Base-by-base conservation (phyloP, 441 rosid genomes). In the Populus hybrid region DNA sequence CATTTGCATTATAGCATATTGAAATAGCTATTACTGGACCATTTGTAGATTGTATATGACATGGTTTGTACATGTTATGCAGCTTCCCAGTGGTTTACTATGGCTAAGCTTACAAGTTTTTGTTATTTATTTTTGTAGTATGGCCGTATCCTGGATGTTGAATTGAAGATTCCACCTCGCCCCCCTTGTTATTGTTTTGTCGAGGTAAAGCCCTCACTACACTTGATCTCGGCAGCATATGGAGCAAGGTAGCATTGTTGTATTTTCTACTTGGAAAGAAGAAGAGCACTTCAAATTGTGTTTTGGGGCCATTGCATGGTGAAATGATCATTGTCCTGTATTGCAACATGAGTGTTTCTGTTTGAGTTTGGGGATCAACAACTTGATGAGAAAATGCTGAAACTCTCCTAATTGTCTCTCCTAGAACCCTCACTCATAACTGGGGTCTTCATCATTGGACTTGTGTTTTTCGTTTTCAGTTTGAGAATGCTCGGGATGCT, bases 131-230 rank as follows among this genome's bases (percentile, higher is more conserved):
- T 16, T 69, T 38, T 86, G 78, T 77, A 93, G 98, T 92, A 95
- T 86, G 98, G 98, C 64, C 94, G 97, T 64, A 89, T 95, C 77
- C 84, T 92, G 80, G 98, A 93, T 83, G 90, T 95, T 70, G 96
- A 95, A 76, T 83, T 95, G 93, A 95, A 95, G 90, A 88, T 93
- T 80, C 99, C 96, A 1, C 97, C 93, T 66, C 95, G 95, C 24
- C 98, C 99, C 80, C 99, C 99, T 10, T 88, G 98, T 78, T 95
- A 93, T 81, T 92, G 91, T 84, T 95, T 95, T 85, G 95, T 95
- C 32, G 99, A 95, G 97, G 99, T 93, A 91, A 34, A 6, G 38
- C n/a, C 76, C 18, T 69, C 54, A 12, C 34, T 32, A 61, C 42
- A 70, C n/a, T 74, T 73, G 24, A 3, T 74, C 28, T 4, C 28